phyloP scores from a whole-genome alignment of 495 filamentous ascomycete genomes.

The Annulohypoxylon moriforme region DNA sequence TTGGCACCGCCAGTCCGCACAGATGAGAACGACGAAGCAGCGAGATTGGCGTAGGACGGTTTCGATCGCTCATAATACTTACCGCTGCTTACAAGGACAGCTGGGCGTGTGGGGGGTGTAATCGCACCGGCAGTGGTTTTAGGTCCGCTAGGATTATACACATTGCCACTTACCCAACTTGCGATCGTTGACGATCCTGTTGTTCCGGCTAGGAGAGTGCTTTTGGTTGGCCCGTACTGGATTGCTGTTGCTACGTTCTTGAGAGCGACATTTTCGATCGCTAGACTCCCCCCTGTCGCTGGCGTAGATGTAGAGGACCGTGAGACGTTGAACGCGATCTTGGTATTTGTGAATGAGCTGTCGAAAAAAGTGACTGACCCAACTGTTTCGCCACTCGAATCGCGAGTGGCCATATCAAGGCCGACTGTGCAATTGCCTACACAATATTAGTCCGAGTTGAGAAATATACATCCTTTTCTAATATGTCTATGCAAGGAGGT shows the following conservation, averaged over 20 bases:
- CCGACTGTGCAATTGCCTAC: conserved; percentile 69
- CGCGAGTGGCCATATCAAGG: conserved; percentile 67
- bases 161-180: conserved; percentile 58
- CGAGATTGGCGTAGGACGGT: conserved; percentile 72
- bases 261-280: conserved; percentile 75
- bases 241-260: conserved; percentile 66
- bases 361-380: conserved; percentile 83
- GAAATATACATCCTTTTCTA: too few species aligned
- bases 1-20: conserved; percentile 77
- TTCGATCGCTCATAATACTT: conserved; percentile 72
- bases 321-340: conserved; percentile 61
- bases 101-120: conserved; percentile 51
- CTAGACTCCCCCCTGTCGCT: conserved; percentile 61
- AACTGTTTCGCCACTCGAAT: conserved; percentile 62
- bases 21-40: conserved; percentile 69
- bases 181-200: conserved; percentile 61
- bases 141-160: conserved; percentile 56
- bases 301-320: conserved; percentile 60
- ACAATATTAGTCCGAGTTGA: conserved; percentile 5
- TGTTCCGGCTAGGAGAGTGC: conserved; percentile 67
- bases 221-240: conserved; percentile 57
- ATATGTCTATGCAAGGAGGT: too few species aligned
- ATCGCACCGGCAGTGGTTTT: conserved; percentile 49
- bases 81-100: conserved; percentile 50
- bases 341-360: conserved; percentile 76